These are phyloP conservation scores for Leccinum holopus DNA, from an alignment of 1,284 basidiomycete genomes.

Conservation along the genomic window DNA sequence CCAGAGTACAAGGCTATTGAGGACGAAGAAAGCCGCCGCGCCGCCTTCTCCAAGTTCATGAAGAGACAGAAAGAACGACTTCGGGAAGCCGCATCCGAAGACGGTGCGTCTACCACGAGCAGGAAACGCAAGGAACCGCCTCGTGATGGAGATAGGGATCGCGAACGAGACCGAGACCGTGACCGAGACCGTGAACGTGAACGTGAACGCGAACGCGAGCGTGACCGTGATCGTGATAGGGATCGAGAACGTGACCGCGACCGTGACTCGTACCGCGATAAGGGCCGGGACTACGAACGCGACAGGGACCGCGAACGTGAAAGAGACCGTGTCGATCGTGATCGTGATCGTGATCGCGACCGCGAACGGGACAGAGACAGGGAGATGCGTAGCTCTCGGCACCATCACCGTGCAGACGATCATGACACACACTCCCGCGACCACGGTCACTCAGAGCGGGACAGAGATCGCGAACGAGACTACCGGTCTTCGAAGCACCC, in stretches of 20 bases:
- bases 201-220: constrained; percentile 29
- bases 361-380: constrained; percentile 46
- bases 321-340: constrained; percentile 41
- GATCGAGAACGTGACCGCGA: constrained; percentile 38
- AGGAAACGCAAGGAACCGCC: constrained; percentile 71
- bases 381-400: constrained; percentile 30
- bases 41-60: constrained; percentile 83
- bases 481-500: constrained; percentile 40
- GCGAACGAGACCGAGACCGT: constrained; percentile 39
- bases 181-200: constrained; percentile 28
- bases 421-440: constrained; percentile 41
- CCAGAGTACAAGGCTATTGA: constrained; percentile 82
- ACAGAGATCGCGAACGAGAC: constrained; percentile 50
- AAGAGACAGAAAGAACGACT: constrained; percentile 86
- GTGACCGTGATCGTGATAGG: constrained; percentile 45
- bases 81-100: constrained; percentile 74
- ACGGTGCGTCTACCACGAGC: constrained; percentile 74
- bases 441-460: constrained; percentile 35
- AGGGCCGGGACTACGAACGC: constrained; percentile 35
- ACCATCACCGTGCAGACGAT: constrained; percentile 35
- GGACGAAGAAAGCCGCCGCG: constrained; percentile 75
- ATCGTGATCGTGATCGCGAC: constrained; percentile 32
- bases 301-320: constrained; percentile 44
- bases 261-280: constrained; percentile 31
- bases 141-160: constrained; percentile 44